Percentiles rank a stretch among this genome's conserved stretches.
phyloP scores from a whole-genome alignment of 1,284 basidiomycete species.

The Cutaneotrichosporon dermatis region DNA sequence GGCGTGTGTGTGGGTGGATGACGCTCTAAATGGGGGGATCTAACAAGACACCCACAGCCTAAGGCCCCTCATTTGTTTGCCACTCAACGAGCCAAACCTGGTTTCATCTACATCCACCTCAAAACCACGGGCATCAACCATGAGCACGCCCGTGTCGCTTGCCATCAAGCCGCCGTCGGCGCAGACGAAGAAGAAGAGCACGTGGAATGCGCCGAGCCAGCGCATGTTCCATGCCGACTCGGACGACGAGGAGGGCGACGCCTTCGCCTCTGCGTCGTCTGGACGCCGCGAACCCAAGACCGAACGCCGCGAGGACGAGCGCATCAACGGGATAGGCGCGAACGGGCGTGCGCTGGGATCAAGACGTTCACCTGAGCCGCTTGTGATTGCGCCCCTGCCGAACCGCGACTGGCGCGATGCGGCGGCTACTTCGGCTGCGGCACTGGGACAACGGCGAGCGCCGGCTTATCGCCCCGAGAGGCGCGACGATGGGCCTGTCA shows the following conservation, averaged over 20 bases:
- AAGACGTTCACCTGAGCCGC: constrained; percentile 57
- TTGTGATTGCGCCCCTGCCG: constrained; percentile 75
- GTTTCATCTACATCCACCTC: not conserved
- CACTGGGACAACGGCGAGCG: constrained; percentile 32
- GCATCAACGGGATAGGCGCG: constrained; percentile 64
- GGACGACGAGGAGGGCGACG: constrained; percentile 39
- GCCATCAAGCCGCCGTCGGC: constrained; percentile 40
- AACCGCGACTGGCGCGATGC: constrained; percentile 83
- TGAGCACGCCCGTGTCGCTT: constrained; percentile 47
- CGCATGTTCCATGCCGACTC: constrained; percentile 35
- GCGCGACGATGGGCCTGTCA: constrained; percentile 45
- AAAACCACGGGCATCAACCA: constrained; percentile 17
- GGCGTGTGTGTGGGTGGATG: too few relatives aligned
- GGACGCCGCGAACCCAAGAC: not conserved
- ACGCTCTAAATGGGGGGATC: too few relatives aligned
- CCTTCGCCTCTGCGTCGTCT: constrained; percentile 4
- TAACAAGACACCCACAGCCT: too few relatives aligned
- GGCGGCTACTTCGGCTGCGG: constrained; percentile 25
- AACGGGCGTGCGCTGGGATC: constrained; percentile 49
- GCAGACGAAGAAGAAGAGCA: not conserved
- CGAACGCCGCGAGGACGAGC: constrained; percentile 55
- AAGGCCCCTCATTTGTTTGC: not conserved
- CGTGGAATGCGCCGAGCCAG: constrained; percentile 33
- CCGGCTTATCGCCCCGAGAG: constrained; percentile 61
- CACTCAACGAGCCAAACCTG: not conserved